Evolutionary conservation across 164 flowering plant genomes (phyloP).

Genomic region (Vitis riparia): DNA sequence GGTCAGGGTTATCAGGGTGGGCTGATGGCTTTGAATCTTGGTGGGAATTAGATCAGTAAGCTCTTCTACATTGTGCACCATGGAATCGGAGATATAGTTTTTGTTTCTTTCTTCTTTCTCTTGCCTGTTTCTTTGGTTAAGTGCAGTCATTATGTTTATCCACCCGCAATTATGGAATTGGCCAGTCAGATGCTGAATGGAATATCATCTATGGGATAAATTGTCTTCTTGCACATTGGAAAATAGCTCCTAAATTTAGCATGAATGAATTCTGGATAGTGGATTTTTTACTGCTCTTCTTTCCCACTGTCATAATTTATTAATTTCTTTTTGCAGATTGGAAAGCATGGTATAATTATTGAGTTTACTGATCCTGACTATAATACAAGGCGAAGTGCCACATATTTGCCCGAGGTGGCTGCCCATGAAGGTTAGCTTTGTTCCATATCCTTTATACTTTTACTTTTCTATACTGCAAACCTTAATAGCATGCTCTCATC

Average conservation of each 20-base stretch:
- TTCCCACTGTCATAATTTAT: neutral
- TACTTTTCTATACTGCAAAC: neutral
- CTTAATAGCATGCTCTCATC: no score
- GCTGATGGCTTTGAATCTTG: neutral
- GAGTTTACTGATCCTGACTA: conserved; percentile 91
- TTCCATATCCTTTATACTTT: conserved; percentile 1
- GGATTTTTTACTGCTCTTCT: no score
- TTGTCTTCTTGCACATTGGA: no score
- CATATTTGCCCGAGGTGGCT: conserved; percentile 95
- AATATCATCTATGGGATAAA: no score
- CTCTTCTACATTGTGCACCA: no score
- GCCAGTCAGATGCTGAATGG: no score
- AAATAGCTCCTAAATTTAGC: neutral
- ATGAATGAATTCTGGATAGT: neutral
- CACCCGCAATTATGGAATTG: no score
- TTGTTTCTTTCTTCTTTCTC: no score
- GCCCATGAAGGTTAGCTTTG: conserved; percentile 83
- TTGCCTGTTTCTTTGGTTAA: no score
- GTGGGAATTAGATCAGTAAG: neutral
- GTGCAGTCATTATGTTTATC: no score
- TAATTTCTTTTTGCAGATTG: conserved; percentile 54
- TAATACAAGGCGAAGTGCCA: conserved; percentile 80
- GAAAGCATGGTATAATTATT: conserved; percentile 93
- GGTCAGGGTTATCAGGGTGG: neutral
- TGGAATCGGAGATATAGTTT: no score